Conservation (phyloP, 2,329 filamentous ascomycete genomes). For the Fusarium redolens region DNA sequence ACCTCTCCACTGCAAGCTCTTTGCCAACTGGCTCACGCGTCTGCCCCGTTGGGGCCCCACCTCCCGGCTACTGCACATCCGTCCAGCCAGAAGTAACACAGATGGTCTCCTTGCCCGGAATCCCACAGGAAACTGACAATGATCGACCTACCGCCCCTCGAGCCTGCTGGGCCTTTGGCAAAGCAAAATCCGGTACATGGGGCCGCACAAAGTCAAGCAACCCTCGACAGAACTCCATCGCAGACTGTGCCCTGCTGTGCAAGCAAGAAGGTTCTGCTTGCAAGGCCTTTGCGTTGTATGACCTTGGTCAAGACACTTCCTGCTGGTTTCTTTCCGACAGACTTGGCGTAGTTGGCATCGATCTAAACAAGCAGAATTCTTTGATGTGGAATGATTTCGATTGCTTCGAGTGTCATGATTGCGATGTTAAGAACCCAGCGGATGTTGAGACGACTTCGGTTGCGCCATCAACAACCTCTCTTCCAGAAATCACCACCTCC, state of each 20-base stretch:
- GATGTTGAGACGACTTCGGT: neutral
- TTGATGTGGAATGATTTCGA: slow-evolving; percentile 17
- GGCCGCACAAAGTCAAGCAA: neutral
- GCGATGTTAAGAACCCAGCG: neutral
- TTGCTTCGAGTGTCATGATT: slow-evolving; percentile 16
- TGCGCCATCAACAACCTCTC: neutral
- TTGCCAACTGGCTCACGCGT: neutral
- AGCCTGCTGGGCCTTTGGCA: slow-evolving; percentile 13
- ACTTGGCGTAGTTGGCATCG: neutral
- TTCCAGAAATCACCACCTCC: neutral
- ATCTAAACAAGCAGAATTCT: neutral
- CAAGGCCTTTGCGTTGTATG: slow-evolving; percentile 1
- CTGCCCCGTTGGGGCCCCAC: neutral
- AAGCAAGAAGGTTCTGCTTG: slow-evolving; percentile 6
- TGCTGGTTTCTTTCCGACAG: neutral
- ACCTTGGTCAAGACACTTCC: rapidly evolving
- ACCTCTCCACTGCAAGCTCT: neutral
- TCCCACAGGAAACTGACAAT: neutral
- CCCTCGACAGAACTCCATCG: slow-evolving; percentile 15
- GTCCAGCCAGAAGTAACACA: neutral
- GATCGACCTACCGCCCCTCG: neutral
- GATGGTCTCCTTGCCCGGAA: neutral
- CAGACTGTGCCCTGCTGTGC: slow-evolving; percentile 12
- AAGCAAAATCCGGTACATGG: neutral
- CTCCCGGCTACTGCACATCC: slow-evolving; percentile 5